A percentile compares a stretch with the other conserved stretches of the same genome.
Conservation (phyloP, 805 yeast genomes). For the Suhomyces sp. region DNA sequence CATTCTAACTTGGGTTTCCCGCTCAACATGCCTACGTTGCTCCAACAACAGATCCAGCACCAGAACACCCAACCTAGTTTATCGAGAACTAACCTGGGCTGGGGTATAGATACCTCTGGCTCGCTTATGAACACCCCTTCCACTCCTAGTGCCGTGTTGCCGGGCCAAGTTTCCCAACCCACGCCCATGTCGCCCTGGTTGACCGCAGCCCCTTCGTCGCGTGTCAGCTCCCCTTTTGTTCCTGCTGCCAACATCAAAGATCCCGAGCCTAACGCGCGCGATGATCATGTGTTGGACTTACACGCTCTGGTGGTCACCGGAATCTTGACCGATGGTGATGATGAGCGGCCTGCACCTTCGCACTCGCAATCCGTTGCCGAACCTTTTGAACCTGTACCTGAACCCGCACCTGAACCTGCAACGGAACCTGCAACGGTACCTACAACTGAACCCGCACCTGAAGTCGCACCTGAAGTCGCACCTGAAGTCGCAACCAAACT, state of each 20-base stretch:
- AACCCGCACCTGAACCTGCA: neutral
- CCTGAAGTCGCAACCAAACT: neutral
- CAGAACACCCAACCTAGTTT: slow-evolving; percentile 25
- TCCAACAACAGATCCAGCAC: slow-evolving; percentile 10
- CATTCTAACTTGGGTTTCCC: slow-evolving; percentile 14
- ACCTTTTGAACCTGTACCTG: neutral
- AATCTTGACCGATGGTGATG: slow-evolving; percentile 31
- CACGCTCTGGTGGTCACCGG: slow-evolving; percentile 41
- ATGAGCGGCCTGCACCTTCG: slow-evolving; percentile 1
- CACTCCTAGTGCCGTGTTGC: slow-evolving; percentile 24
- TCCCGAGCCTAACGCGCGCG: slow-evolving; percentile 5
- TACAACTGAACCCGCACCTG: neutral
- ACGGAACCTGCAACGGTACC: neutral
- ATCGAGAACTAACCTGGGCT: slow-evolving; percentile 34
- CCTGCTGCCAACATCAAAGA: slow-evolving; percentile 12
- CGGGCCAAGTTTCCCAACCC: slow-evolving; percentile 28
- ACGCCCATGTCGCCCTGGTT: slow-evolving; percentile 44
- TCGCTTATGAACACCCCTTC: slow-evolving; percentile 23
- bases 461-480: neutral
- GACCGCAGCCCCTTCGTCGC: slow-evolving; percentile 30
- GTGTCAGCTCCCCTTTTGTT: slow-evolving; percentile 41
- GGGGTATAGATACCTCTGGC: slow-evolving; percentile 33
- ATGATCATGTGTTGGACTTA: slow-evolving; percentile 35
- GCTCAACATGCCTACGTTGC: slow-evolving; percentile 28
- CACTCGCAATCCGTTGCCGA: neutral